phyloP scores from a whole-genome alignment of 2,329 filamentous ascomycete genomes.

The Colletotrichum camelliae region DNA sequence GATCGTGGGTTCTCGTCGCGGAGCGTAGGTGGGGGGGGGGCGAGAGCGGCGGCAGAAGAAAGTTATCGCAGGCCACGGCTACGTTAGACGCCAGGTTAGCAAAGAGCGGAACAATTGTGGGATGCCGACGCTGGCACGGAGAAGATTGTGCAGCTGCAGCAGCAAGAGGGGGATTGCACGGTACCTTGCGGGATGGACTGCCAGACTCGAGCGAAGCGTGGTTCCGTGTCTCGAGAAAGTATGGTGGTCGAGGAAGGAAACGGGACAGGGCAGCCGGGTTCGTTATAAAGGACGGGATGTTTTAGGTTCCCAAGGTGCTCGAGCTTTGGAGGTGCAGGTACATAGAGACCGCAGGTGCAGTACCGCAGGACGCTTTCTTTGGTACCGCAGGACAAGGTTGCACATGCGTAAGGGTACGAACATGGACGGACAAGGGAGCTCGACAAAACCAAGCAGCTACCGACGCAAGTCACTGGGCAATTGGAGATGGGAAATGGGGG shows the following conservation, averaged over 20 bases:
- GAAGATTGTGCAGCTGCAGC: not conserved
- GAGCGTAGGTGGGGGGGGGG: not conserved
- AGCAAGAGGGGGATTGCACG: not conserved
- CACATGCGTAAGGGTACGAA: not conserved
- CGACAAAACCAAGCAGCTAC: not conserved
- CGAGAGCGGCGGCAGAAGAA: not conserved
- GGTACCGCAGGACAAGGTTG: not conserved
- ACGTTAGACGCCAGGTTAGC: not conserved
- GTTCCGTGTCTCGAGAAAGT: not conserved
- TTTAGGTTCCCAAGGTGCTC: constrained; percentile 8
- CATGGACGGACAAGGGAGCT: not conserved
- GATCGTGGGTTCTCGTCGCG: not conserved
- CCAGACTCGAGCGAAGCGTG: not conserved
- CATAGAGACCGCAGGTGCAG: not conserved
- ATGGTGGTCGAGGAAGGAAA: not conserved
- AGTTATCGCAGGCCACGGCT: not conserved
- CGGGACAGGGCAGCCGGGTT: not conserved
- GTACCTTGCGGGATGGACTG: not conserved
- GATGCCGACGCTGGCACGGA: not conserved
- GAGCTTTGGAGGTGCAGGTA: not conserved
- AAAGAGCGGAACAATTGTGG: not conserved
- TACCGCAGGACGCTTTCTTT: not conserved
- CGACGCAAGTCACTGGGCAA: not conserved
- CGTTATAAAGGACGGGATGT: not conserved
- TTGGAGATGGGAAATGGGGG: not conserved